A percentile compares a stretch with the other conserved stretches of the same genome.
These are phyloP conservation scores for Myriosclerotinia duriaeana DNA, from an alignment of 2,329 filamentous ascomycete genomes.

Conservation along the genomic window DNA sequence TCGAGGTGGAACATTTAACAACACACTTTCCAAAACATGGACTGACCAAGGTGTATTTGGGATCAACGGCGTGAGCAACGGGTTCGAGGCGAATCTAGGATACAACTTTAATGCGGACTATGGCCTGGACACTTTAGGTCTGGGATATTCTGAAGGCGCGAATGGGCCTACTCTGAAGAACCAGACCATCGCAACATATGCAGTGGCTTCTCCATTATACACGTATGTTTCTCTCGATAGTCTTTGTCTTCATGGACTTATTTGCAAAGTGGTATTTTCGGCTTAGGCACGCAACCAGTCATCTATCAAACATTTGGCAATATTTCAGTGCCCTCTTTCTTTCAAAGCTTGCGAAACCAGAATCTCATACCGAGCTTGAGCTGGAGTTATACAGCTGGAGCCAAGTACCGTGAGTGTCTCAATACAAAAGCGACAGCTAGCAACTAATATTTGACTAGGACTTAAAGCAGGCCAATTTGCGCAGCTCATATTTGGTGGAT, in stretches of 20 bases:
- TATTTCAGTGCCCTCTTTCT: slow-evolving; percentile 40
- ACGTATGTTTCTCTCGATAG: slow-evolving; percentile 36
- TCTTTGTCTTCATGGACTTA: background rate
- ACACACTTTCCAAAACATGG: slow-evolving; percentile 42
- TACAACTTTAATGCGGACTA: slow-evolving; percentile 27
- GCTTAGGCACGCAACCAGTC: slow-evolving; percentile 42
- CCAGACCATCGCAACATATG: slow-evolving; percentile 34
- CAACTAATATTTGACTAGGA: slow-evolving; percentile 1
- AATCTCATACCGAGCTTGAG: slow-evolving; percentile 43
- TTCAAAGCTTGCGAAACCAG: slow-evolving; percentile 42
- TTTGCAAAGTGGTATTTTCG: slow-evolving; percentile 42
- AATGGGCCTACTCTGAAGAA: slow-evolving; percentile 33
- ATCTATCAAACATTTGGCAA: slow-evolving; percentile 43
- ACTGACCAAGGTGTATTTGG: slow-evolving; percentile 39
- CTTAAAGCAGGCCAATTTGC: slow-evolving; percentile 41
- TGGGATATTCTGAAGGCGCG: slow-evolving; percentile 31
- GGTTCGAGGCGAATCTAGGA: slow-evolving; percentile 33
- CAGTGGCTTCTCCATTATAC: slow-evolving; percentile 42
- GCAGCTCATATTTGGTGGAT: slow-evolving; percentile 44
- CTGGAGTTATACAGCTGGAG: slow-evolving; percentile 46
- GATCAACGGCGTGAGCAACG: slow-evolving; percentile 42
- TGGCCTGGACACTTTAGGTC: slow-evolving; percentile 28
- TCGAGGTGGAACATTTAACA: slow-evolving; percentile 42
- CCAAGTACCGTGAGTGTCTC: slow-evolving; percentile 42
- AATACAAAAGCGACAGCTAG: background rate